These are phyloP conservation scores for Pichia deserticola DNA, from an alignment of 805 yeast species.

Conservation along the genomic window DNA sequence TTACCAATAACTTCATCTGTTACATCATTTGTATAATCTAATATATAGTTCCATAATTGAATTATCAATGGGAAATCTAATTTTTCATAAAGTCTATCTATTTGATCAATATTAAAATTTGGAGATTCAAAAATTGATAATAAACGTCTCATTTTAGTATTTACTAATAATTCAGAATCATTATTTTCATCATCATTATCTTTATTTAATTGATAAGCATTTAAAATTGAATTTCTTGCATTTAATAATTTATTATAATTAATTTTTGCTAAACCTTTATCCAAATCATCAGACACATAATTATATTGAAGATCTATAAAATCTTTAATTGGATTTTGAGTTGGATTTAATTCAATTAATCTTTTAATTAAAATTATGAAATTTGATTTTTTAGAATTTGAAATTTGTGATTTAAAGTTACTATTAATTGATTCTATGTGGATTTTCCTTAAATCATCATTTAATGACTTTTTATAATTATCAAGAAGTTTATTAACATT, in stretches of 20 bases:
- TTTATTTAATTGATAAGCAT: conserved; percentile 22
- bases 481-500: conserved; percentile 49
- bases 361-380: conserved; percentile 42
- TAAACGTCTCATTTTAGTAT: conserved; percentile 22
- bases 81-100: conserved; percentile 22
- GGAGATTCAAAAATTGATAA: conserved; percentile 15
- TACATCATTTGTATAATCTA: conserved; percentile 32
- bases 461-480: conserved; percentile 44
- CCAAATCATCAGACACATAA: conserved; percentile 31
- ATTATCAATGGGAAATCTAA: conserved; percentile 46
- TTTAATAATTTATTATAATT: conserved; percentile 33
- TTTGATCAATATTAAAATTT: conserved; percentile 21
- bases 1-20: conserved; percentile 27
- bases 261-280: conserved; percentile 34
- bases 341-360: conserved; percentile 55
- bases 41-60: conserved; percentile 52
- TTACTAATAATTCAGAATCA: conserved; percentile 16
- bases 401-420: conserved; percentile 10
- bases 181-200: background rate
- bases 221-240: conserved; percentile 33
- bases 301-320: conserved; percentile 51
- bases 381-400: conserved; percentile 12
- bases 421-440: conserved; percentile 25
- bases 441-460: conserved; percentile 38
- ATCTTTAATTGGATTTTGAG: conserved; percentile 52